Percentiles rank a stretch among this genome's conserved stretches.
Conservation (phyloP, 352 stramenopile genomes). For the Aphanomyces invadans region DNA sequence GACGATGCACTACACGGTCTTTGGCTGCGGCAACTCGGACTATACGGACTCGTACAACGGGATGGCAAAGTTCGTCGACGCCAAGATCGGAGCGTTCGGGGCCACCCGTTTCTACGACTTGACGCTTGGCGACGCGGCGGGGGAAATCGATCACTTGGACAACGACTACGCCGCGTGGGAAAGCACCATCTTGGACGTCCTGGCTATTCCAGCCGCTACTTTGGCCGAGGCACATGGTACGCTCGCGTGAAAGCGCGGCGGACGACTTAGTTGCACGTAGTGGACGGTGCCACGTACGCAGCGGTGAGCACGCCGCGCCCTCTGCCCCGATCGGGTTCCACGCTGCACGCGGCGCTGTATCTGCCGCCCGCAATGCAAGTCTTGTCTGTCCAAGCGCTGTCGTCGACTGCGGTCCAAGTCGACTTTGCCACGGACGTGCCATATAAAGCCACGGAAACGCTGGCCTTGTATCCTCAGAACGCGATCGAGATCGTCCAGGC, state of each 20-base stretch:
- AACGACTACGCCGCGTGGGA: slow-evolving; percentile 4
- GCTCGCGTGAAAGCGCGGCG: too few relatives aligned
- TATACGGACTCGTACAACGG: slow-evolving; percentile 18
- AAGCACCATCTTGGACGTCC: neutral
- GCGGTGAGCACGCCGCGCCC: too few relatives aligned
- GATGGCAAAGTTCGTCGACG: slow-evolving; percentile 10
- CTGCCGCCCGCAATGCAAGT: neutral
- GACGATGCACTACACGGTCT: neutral
- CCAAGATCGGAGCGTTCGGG: neutral
- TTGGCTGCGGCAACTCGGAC: slow-evolving; percentile 9
- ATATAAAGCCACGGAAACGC: neutral
- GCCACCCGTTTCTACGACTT: neutral
- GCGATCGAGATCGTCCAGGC: neutral
- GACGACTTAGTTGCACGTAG: too few relatives aligned
- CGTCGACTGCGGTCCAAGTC: neutral
- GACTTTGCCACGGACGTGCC: neutral
- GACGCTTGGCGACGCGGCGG: slow-evolving; percentile 1
- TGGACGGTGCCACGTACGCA: too few relatives aligned
- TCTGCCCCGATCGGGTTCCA: too few relatives aligned
- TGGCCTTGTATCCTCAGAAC: slow-evolving; percentile 3
- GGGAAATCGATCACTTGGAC: neutral
- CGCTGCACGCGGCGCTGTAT: neutral
- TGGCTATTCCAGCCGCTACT: neutral
- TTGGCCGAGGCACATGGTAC: too few relatives aligned
- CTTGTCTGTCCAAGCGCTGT: neutral